phyloP scores from a whole-genome alignment of 495 filamentous ascomycete genomes.

The Penicillium parvum region DNA sequence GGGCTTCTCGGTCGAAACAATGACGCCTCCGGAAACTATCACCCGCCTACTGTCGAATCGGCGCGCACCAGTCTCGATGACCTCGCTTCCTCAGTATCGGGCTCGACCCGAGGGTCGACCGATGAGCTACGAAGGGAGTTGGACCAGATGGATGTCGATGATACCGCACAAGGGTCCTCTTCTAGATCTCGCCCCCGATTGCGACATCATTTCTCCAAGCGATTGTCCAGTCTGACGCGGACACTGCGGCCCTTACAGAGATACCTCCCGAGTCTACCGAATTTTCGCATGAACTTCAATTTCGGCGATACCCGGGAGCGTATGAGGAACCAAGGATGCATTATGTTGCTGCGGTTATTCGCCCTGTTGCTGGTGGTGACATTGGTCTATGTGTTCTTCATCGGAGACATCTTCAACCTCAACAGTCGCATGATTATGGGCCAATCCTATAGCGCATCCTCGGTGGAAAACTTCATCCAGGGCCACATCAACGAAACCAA shows the following conservation, averaged over 20 bases:
- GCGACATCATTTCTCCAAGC: conserved; percentile 50
- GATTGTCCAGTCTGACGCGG: conserved; percentile 49
- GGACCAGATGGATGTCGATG: conserved; percentile 84
- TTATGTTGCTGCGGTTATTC: conserved; percentile 65
- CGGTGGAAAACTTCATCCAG: conserved; percentile 67
- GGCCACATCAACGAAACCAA: conserved; percentile 58
- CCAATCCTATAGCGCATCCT: conserved; percentile 50
- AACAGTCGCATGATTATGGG: conserved; percentile 40
- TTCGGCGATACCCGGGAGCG: conserved; percentile 26
- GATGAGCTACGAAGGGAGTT: conserved; percentile 73
- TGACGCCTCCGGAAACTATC: conserved; percentile 50
- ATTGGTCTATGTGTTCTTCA: conserved; percentile 77
- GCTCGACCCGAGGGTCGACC: conserved; percentile 42
- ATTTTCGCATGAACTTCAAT: conserved; percentile 34
- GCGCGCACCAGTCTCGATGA: conserved; percentile 58
- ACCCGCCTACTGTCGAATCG: conserved; percentile 71
- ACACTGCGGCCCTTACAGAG: conserved; percentile 51
- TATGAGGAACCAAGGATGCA: conserved; percentile 42
- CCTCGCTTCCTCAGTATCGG: conserved; percentile 39
- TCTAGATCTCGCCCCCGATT: conserved; percentile 33
- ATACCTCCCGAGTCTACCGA: conserved; percentile 45
- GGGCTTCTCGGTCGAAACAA: conserved; percentile 43
- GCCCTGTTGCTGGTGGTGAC: conserved; percentile 69
- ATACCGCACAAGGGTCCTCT: conserved; percentile 50
- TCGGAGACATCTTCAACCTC: conserved; percentile 69